Percentiles rank a stretch among this genome's conserved stretches.
phyloP scores from a whole-genome alignment of 768 basidiomycete genomes.

The Russula earlei region DNA sequence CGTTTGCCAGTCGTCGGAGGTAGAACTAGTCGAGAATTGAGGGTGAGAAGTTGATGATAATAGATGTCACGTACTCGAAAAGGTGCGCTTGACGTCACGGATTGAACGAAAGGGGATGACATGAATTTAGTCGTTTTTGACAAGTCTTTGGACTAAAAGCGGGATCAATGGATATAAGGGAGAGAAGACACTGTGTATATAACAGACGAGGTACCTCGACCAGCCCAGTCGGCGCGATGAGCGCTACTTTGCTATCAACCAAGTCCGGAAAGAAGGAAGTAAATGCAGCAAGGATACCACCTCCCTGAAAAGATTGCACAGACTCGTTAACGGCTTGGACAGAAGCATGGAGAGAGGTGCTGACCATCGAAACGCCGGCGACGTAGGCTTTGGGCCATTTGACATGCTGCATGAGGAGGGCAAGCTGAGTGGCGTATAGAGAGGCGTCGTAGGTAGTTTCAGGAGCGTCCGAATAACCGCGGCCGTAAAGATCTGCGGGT shows the following conservation, averaged over 20 bases:
- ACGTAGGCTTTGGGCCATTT: slow-evolving; percentile 59
- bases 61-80: slow-evolving; percentile 39
- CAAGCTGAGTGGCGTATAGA: slow-evolving; percentile 70
- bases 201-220: slow-evolving; percentile 40
- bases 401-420: slow-evolving; percentile 70
- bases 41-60: background rate
- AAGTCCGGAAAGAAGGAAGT: slow-evolving; percentile 62
- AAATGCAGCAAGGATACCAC: slow-evolving; percentile 64
- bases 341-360: slow-evolving; percentile 4
- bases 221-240: slow-evolving; percentile 63
- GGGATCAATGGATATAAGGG: background rate
- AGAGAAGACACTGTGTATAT: background rate
- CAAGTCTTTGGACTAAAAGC: slow-evolving; percentile 46
- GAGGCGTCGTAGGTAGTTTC: slow-evolving; percentile 53
- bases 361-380: slow-evolving; percentile 69
- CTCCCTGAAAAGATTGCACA: slow-evolving; percentile 42
- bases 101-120: slow-evolving; percentile 67
- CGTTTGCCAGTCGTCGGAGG: slow-evolving; percentile 27
- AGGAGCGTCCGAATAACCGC: slow-evolving; percentile 78
- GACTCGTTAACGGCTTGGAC: background rate
- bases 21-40: slow-evolving; percentile 23
- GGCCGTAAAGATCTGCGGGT: slow-evolving; percentile 60
- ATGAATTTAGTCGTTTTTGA: slow-evolving; percentile 70
- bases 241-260: slow-evolving; percentile 51
- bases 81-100: slow-evolving; percentile 50